Base-by-base conservation (phyloP, 2,329 filamentous ascomycete genomes). In the Fusarium solani-melongenae region DNA sequence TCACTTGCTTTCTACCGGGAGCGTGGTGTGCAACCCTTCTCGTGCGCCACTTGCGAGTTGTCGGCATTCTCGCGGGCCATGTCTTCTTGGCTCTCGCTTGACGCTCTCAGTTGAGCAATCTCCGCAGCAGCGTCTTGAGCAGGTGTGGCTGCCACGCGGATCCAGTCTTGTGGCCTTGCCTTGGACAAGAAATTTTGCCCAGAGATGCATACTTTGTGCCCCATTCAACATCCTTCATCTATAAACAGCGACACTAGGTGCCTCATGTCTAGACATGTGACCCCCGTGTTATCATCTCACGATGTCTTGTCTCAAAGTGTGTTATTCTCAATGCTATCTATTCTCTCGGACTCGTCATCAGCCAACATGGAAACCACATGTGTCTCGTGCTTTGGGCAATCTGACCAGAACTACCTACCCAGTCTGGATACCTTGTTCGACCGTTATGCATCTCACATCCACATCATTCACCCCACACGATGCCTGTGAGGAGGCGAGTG, bases 231-330 rank as follows among this genome's bases (percentile, higher is more conserved):
- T 57, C 27, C 46, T 71, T 59, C 60, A 66, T 72, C 39, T 74
- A 34, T 59, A 46, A 33, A 61, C 49, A 36, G 59, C 59, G 39
- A 66, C 41, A 65, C 46, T 20, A 34, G 24, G 51, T 64, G 57
- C 63, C 31, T 70, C 63, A 70, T 57, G 14, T 60, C 49, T 58
- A 56, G 31, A 31, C 60, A 29, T 22, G 33, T 22, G 27, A 9
- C 34, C 60, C 46, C 49, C 49, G 31, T 29, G 34, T 36, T 24
- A 63, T 60, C 62, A 73, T 73, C 71, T 75, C 62, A 57, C 38
- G 41, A 64, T 75, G 31, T 49, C 38, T 65, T 62, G 59, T 71
- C 67, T 69, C 59, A 51, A 56, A 58, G 49, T 59, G 31, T 49
- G 29, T 31, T 62, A 41, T 67, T 41, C 12, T 64, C 64, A 70